A percentile compares a stretch with the other conserved stretches of the same genome.
Conservation (phyloP, 257 asterid genomes). For the Coffea canephora region DNA sequence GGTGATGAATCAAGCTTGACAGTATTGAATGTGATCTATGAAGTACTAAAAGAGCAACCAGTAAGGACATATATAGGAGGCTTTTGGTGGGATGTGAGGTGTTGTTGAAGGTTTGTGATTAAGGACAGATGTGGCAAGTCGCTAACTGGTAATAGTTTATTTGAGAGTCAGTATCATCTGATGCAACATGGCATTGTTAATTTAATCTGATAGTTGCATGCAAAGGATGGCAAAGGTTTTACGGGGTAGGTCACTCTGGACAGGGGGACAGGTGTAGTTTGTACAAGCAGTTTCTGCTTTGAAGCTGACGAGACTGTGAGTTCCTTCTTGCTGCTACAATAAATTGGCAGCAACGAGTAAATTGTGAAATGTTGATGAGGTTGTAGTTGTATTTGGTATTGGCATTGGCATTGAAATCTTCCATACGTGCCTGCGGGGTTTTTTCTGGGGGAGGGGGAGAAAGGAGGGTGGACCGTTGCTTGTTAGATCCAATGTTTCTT, state of each 20-base stretch:
- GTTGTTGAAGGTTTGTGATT: background rate
- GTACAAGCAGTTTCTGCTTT: background rate
- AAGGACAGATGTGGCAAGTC: background rate
- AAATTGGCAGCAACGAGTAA: background rate
- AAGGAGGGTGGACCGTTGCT: background rate
- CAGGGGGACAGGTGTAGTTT: background rate
- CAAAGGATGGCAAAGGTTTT: too few relatives aligned
- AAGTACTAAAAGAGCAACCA: background rate
- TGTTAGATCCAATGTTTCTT: slow-evolving; percentile 16
- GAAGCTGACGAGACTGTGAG: background rate
- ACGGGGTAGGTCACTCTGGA: background rate
- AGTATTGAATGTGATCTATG: background rate
- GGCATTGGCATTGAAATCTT: background rate
- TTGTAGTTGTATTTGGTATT: background rate
- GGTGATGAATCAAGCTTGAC: background rate
- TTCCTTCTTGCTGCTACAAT: background rate
- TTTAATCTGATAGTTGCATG: background rate
- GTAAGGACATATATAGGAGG: background rate
- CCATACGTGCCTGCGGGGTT: background rate
- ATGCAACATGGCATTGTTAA: too few relatives aligned
- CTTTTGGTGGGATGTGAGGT: too few relatives aligned
- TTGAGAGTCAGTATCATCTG: background rate
- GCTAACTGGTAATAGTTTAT: background rate
- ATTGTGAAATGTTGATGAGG: background rate
- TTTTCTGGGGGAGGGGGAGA: too few relatives aligned